phyloP scores from a whole-genome alignment of 2,329 filamentous ascomycete species.

The Neopestalotiopsis rosae region DNA sequence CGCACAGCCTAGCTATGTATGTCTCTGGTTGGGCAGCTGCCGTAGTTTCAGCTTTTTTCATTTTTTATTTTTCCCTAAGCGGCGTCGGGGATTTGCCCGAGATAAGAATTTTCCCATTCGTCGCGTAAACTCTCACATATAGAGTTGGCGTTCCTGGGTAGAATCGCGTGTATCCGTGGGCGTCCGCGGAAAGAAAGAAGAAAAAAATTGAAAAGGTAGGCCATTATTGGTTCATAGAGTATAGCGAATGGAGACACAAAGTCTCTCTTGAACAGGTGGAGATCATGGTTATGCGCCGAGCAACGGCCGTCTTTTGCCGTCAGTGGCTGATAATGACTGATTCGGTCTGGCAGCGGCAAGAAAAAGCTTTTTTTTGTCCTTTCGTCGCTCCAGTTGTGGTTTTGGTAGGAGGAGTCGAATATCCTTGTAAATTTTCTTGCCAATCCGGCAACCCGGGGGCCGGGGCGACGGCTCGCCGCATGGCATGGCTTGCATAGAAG shows the following conservation, averaged over 20 bases:
- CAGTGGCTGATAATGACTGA: conserved; percentile 10
- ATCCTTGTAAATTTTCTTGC: background rate
- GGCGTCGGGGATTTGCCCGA: background rate
- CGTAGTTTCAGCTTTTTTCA: background rate
- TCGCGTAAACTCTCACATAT: background rate
- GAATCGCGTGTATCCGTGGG: background rate
- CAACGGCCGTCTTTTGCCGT: conserved; percentile 4
- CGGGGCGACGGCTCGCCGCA: background rate
- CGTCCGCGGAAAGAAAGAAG: background rate
- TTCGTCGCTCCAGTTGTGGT: background rate
- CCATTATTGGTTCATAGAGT: background rate
- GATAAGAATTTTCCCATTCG: background rate
- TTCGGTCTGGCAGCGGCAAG: background rate
- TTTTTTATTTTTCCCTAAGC: background rate
- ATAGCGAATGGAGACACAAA: background rate
- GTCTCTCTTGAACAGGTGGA: conserved; percentile 6
- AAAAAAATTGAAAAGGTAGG: background rate
- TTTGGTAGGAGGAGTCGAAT: background rate
- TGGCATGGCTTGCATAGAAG: background rate
- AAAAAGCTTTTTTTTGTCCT: background rate
- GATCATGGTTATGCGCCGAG: conserved; percentile 5
- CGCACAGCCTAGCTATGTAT: background rate
- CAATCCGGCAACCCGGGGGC: background rate
- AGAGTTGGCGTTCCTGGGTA: background rate
- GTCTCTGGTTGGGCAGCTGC: background rate